A percentile compares a stretch with the other conserved stretches of the same genome.
phyloP scores from a whole-genome alignment of 208 protist species.

The Novymonas esmeraldas region DNA sequence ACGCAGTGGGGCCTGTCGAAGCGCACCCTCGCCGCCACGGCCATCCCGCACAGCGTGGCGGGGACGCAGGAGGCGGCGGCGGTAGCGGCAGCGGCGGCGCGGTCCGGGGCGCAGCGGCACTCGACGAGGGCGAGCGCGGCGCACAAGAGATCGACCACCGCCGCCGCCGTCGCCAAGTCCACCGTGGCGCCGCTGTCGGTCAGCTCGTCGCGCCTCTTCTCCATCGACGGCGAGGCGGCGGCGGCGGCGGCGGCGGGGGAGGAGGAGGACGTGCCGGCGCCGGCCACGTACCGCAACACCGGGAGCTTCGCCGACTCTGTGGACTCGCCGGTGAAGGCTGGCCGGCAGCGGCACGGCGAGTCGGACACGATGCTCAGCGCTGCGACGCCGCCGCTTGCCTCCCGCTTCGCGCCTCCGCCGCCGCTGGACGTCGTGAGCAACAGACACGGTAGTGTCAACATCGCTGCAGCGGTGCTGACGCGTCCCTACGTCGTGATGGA shows the following conservation, averaged over 20 bases:
- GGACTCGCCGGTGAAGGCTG: no score
- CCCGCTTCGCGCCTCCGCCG: background rate
- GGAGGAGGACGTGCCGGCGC: background rate
- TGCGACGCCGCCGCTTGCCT: background rate
- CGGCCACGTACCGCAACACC: background rate
- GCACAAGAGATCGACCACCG: background rate
- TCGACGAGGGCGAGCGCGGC: no score
- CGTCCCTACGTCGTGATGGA: constrained; percentile 55
- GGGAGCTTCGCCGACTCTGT: background rate
- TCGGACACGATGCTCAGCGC: background rate
- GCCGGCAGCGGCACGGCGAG: background rate
- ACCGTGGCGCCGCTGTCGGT: background rate
- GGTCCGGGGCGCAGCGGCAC: background rate
- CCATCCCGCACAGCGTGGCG: background rate
- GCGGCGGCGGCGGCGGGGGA: background rate
- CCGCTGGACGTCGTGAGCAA: background rate
- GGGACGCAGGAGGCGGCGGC: background rate
- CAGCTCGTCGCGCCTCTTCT: constrained; percentile 7
- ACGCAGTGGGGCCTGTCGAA: constrained; percentile 6
- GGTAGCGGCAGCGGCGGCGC: background rate
- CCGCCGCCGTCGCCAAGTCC: background rate
- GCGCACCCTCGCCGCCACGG: constrained; percentile 4
- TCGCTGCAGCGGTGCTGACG: background rate
- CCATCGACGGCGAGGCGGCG: background rate
- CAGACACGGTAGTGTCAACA: no score